Percentiles rank a stretch among this genome's conserved stretches.
Evolutionary conservation across 495 filamentous ascomycete species (phyloP).

Genomic region (Lophiotrema nucula): DNA sequence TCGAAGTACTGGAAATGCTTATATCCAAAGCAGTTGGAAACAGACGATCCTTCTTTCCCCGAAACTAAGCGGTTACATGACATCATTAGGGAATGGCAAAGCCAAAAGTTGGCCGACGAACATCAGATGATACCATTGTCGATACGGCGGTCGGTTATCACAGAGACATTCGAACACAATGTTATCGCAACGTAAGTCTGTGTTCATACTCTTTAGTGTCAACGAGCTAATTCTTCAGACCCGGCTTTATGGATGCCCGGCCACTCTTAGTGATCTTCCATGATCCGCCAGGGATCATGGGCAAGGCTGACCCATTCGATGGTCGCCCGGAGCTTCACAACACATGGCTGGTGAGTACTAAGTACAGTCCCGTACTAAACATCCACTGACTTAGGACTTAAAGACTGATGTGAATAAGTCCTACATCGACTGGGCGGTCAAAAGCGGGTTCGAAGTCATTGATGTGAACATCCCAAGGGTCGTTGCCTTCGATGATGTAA

Average conservation of each 20-base stretch:
- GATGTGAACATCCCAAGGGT: constrained; percentile 61
- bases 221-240: constrained; percentile 27
- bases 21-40: constrained; percentile 50
- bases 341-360: constrained; percentile 72
- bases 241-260: constrained; percentile 51
- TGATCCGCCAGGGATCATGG: constrained; percentile 66
- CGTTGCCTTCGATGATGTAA: constrained; percentile 45
- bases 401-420: constrained; percentile 75
- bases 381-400: constrained; percentile 36
- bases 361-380: constrained; percentile 44
- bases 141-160: constrained; percentile 68
- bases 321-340: constrained; percentile 78
- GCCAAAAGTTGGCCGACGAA: constrained; percentile 63
- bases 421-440: constrained; percentile 79
- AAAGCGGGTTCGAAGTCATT: constrained; percentile 72
- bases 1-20: constrained; percentile 61
- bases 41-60: constrained; percentile 40
- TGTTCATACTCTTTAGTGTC: constrained; percentile 22
- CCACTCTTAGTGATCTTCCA: constrained; percentile 75
- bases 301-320: constrained; percentile 63
- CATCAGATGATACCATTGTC: constrained; percentile 72
- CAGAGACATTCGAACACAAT: constrained; percentile 80
- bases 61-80: constrained; percentile 59
- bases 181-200: constrained; percentile 73
- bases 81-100: constrained; percentile 71